Percentiles rank a stretch among this genome's conserved stretches.
phyloP scores from a whole-genome alignment of 177 flowering plant genomes.

The Vitis hybrid region DNA sequence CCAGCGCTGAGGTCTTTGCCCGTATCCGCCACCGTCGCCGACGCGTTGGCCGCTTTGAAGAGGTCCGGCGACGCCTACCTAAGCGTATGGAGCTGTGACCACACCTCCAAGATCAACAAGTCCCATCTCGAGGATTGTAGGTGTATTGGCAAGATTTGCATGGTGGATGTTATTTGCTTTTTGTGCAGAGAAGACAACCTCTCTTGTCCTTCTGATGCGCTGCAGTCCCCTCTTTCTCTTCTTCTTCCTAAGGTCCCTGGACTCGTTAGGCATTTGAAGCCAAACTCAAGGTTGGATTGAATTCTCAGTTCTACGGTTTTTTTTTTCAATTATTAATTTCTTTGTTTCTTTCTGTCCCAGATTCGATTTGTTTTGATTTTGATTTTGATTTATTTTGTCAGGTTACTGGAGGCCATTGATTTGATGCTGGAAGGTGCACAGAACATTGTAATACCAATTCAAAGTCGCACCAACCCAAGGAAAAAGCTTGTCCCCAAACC shows the following conservation, averaged over 20 bases:
- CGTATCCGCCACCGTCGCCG: slow-evolving; percentile 38
- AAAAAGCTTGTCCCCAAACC: slow-evolving; percentile 26
- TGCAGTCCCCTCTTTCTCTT: slow-evolving; percentile 37
- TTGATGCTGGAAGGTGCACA: slow-evolving; percentile 51
- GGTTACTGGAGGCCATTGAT: slow-evolving; percentile 57
- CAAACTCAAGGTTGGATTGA: slow-evolving; percentile 41
- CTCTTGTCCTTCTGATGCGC: slow-evolving; percentile 31
- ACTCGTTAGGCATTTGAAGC: slow-evolving; percentile 41
- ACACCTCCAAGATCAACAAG: neutral
- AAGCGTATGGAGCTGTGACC: slow-evolving; percentile 42
- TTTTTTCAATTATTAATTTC: neutral
- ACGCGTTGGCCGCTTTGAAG: slow-evolving; percentile 40
- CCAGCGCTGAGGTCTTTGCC: slow-evolving; percentile 48
- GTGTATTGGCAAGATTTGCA: slow-evolving; percentile 51
- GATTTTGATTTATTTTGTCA: slow-evolving; percentile 13
- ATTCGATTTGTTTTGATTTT: neutral
- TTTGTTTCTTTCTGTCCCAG: neutral
- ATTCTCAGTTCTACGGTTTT: neutral
- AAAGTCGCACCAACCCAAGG: slow-evolving; percentile 8
- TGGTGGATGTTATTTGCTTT: slow-evolving; percentile 47
- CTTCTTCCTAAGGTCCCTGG: slow-evolving; percentile 28
- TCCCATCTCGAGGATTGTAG: slow-evolving; percentile 12
- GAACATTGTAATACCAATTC: slow-evolving; percentile 50
- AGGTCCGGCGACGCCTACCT: slow-evolving; percentile 31
- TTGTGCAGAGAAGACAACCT: slow-evolving; percentile 43